Conservation (phyloP, 176 grass and related monocot species). For the Eragrostis nindensis region DNA sequence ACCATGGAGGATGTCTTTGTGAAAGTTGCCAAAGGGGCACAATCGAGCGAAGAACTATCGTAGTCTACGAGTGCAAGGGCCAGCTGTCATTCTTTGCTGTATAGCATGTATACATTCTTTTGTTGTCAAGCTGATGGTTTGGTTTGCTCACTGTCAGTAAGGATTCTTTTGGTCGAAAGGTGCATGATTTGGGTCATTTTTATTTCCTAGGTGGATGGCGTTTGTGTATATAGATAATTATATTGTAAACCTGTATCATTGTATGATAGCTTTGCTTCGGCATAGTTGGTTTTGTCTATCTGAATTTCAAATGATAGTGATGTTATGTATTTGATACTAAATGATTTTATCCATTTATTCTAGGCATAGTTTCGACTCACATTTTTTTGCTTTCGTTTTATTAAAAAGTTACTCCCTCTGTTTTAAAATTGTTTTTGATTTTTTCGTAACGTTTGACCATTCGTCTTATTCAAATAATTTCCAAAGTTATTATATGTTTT, state of each 20-base stretch:
- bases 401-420: too few species aligned
- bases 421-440: too few species aligned
- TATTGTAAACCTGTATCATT: neutral
- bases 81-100: neutral
- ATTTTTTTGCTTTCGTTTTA: too few species aligned
- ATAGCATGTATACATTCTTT: neutral
- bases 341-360: too few species aligned
- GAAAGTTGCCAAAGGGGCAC: slow-evolving; percentile 64
- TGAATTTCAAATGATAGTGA: too few species aligned
- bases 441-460: too few species aligned
- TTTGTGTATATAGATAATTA: neutral
- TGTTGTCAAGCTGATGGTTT: slow-evolving; percentile 10
- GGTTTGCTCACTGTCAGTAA: neutral
- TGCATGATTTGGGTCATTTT: neutral
- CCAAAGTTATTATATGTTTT: too few species aligned
- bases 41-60: slow-evolving; percentile 39
- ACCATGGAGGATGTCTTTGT: slow-evolving; percentile 79
- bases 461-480: too few species aligned
- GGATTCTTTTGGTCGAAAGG: neutral
- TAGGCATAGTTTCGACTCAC: too few species aligned
- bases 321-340: too few species aligned
- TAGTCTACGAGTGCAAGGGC: neutral
- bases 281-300: neutral
- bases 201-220: neutral
- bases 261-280: neutral